These are phyloP conservation scores for Coemansia asiatica DNA, from an alignment of 192 early-diverging fungal species.

Conservation along the genomic window DNA sequence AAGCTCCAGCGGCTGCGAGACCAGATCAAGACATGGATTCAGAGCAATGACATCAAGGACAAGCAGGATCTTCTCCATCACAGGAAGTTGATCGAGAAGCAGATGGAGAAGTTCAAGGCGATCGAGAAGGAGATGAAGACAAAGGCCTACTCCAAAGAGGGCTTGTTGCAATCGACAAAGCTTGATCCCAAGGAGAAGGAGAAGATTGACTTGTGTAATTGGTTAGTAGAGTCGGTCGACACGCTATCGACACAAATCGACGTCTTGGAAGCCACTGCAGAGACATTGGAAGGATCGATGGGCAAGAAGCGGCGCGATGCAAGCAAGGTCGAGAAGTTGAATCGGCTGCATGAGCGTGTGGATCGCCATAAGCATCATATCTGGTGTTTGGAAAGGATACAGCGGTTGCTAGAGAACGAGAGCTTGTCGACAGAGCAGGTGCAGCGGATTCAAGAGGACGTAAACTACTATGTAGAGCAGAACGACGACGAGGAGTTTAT, in stretches of 20 bases:
- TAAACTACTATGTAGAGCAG: conserved; percentile 88
- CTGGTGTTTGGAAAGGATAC: conserved; percentile 84
- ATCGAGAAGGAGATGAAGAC: conserved; percentile 98
- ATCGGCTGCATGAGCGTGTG: conserved; percentile 69
- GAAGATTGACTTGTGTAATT: conserved; percentile 81
- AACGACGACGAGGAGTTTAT: conserved; percentile 91
- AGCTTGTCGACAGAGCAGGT: conserved; percentile 84
- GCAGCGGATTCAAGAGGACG: conserved; percentile 77
- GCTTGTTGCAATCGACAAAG: conserved; percentile 72
- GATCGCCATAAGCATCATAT: conserved; percentile 94
- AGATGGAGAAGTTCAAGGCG: conserved; percentile 99
- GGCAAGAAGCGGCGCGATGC: conserved; percentile 82
- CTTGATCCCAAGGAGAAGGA: conserved; percentile 94
- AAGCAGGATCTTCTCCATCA: conserved; percentile 87
- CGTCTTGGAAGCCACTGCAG: conserved; percentile 86
- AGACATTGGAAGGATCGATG: conserved; percentile 64
- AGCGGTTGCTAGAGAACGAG: conserved; percentile 91
- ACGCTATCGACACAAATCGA: conserved; percentile 87
- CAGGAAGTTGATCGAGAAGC: conserved; percentile 90
- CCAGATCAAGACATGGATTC: conserved; percentile 97
- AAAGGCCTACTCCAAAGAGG: conserved; percentile 97
- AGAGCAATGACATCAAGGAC: conserved; percentile 95
- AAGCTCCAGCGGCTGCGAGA: conserved; percentile 94
- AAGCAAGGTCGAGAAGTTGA: conserved; percentile 70
- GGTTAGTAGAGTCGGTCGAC: conserved; percentile 83